These are phyloP conservation scores for Odonthalia washingtoniensis DNA, from an alignment of 31 red algal species.

Conservation along the genomic window DNA sequence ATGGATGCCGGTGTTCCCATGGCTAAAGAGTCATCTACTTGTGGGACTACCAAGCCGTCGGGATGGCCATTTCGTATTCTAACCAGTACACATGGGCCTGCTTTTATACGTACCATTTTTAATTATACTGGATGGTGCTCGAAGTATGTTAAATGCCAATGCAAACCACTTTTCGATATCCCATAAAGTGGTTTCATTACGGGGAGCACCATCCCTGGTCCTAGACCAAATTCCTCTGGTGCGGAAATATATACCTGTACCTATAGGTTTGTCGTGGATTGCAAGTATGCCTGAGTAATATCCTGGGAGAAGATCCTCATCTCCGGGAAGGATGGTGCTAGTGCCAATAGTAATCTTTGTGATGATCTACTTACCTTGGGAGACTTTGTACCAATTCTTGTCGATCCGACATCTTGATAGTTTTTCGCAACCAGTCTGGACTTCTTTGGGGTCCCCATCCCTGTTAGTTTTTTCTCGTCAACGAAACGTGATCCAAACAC, in stretches of 20 bases:
- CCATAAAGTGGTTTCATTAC: slow-evolving; percentile 13
- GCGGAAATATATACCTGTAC: neutral
- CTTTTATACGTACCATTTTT: neutral
- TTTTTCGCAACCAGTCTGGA: too few species aligned
- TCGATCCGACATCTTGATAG: too few species aligned
- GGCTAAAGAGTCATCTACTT: neutral
- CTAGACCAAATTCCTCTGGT: slow-evolving; percentile 13
- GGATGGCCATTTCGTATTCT: neutral
- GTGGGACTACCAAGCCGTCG: neutral
- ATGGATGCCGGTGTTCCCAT: neutral
- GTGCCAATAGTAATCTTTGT: too few species aligned
- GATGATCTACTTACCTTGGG: too few species aligned
- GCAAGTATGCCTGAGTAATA: slow-evolving; percentile 12
- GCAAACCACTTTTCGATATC: neutral
- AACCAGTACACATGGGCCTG: too few species aligned
- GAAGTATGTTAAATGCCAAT: slow-evolving; percentile 4
- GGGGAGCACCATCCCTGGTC: neutral
- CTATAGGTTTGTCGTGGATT: neutral
- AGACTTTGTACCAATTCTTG: too few species aligned
- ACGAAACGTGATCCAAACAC: too few species aligned
- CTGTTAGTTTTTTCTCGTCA: too few species aligned
- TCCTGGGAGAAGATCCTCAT: too few species aligned
- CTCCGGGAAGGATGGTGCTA: too few species aligned
- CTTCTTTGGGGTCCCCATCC: too few species aligned
- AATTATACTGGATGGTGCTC: neutral